A percentile compares a stretch with the other conserved stretches of the same genome.
Conservation (phyloP, 108 stramenopile genomes). For the Discostella stelligeroides region DNA sequence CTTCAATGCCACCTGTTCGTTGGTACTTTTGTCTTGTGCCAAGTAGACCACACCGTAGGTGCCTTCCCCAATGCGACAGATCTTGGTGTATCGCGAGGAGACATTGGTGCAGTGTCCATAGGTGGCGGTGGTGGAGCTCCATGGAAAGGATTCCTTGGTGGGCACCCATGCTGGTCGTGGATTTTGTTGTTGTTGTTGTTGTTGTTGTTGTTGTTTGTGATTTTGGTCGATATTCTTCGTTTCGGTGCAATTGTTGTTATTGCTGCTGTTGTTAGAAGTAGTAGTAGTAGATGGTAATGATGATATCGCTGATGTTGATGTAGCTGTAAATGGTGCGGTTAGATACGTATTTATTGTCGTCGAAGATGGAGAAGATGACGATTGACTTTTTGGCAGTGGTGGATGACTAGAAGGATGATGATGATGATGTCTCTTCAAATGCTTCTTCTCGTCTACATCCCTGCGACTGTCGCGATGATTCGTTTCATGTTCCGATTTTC, state of each 20-base stretch:
- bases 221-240: too few relatives aligned
- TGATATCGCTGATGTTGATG: too few relatives aligned
- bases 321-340: background rate
- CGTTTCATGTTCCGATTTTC: slow-evolving; percentile 1
- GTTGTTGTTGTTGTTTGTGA: background rate
- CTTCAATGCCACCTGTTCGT: slow-evolving; percentile 72
- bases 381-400: too few relatives aligned
- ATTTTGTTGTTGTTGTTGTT: background rate
- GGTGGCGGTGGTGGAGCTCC: slow-evolving; percentile 7
- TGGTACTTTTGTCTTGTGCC: slow-evolving; percentile 70
- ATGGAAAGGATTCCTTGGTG: slow-evolving; percentile 1
- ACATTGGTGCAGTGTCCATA: slow-evolving; percentile 70
- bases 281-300: background rate
- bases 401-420: too few relatives aligned
- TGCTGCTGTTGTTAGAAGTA: background rate
- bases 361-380: too few relatives aligned
- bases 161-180: slow-evolving; percentile 2
- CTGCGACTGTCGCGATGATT: background rate
- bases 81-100: slow-evolving; percentile 82
- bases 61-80: slow-evolving; percentile 95
- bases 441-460: background rate
- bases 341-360: background rate
- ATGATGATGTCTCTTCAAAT: background rate
- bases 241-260: background rate
- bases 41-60: slow-evolving; percentile 98